Percentiles rank a stretch among this genome's conserved stretches.
These are phyloP conservation scores for Leccinum cinnamomeum DNA, from an alignment of 1,284 basidiomycete genomes.

Conservation along the genomic window DNA sequence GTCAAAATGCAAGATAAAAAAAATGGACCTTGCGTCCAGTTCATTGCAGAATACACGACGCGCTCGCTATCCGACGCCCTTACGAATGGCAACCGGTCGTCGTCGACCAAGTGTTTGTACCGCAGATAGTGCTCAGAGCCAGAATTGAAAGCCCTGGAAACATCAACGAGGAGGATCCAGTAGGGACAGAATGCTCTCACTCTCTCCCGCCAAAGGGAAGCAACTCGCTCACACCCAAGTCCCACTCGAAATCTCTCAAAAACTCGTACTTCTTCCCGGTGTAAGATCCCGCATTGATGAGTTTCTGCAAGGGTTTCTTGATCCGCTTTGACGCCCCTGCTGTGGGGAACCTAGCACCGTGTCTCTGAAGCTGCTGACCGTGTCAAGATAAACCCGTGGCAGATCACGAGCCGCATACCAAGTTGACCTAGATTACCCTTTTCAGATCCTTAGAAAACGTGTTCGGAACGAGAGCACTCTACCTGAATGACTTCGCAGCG, in stretches of 20 bases:
- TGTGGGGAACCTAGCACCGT: conserved; percentile 82
- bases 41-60: conserved; percentile 65
- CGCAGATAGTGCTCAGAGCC: conserved; percentile 50
- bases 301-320: conserved; percentile 49
- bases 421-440: conserved; percentile 48
- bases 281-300: conserved; percentile 47
- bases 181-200: conserved; percentile 43
- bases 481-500: conserved; percentile 61
- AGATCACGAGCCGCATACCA: conserved; percentile 42
- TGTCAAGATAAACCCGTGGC: conserved; percentile 8
- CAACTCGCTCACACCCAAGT: conserved; percentile 60
- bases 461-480: conserved; percentile 9
- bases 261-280: conserved; percentile 57
- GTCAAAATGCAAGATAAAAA: not conserved
- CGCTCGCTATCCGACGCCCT: conserved; percentile 61
- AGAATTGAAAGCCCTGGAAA: conserved; percentile 48
- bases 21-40: conserved; percentile 65
- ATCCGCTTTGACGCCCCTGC: conserved; percentile 47
- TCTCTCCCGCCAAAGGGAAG: conserved; percentile 70
- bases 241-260: conserved; percentile 58
- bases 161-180: not conserved
- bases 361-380: conserved; percentile 69
- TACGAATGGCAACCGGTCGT: conserved; percentile 58
- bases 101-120: conserved; percentile 50
- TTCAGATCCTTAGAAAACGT: not conserved